Base-by-base conservation (phyloP, 768 basidiomycete genomes). In the Xerocomellus amylosporus region DNA sequence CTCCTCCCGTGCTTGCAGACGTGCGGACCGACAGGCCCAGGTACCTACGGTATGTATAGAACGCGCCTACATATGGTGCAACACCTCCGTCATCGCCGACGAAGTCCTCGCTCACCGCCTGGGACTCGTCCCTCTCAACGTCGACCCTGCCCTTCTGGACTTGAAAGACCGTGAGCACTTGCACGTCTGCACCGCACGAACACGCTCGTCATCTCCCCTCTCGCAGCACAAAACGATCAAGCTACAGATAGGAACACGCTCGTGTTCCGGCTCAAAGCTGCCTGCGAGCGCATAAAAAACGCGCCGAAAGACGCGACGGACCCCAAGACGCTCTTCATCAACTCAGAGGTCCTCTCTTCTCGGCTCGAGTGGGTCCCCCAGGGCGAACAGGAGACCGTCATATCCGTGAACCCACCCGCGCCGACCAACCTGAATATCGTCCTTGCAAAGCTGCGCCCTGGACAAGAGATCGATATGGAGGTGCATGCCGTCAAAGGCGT, bases 61-160 rank as follows among this genome's bases (percentile, higher is more conserved):
- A 66, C 78, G 87, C 58, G 91, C 91, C 6, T 98, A 92, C 69
- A 78, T 94, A 2, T 98, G 87, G 85, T 87, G 96, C 73, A 99
- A 99, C 74, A 98, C 93, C 0, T 86, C 86, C 3, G 89, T 98
- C 60, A 84, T 99, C 49, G 90, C 85, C 39, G 96, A 98, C 70
- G 97, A 99, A 71, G 86, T 99, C 3, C 78, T 99, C 20, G 80
- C 93, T 4, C 93, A 96, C 37, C 83, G 97, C n/a, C 67, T 99
- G 4, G 97, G 97, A 4, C 79, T 98, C 24, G 77, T 98, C 10
- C 97, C 97, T 8, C 76, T 99, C 36, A 86, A 90, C 54, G 77
- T 95, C 45, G 90, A 98, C 69, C 94, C 97, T 0, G 73, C 81
- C 13, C 69, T 85, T 20, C 73, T 98, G 57, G 78, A 82, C n/a